Conservation (phyloP, 345 rosid species). For the Salix udensis region DNA sequence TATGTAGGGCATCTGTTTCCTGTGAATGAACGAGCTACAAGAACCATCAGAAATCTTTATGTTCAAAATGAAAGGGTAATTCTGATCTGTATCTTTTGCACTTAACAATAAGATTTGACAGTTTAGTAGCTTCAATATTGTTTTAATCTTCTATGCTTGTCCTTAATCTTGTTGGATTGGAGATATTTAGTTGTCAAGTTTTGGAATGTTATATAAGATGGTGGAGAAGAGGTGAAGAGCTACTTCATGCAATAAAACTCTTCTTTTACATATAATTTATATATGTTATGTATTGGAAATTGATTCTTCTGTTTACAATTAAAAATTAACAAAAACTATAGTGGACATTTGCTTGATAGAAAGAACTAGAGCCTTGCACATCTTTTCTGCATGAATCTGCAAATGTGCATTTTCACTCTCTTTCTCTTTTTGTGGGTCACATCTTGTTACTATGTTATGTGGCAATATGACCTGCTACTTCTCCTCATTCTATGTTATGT, state of each 20-base stretch:
- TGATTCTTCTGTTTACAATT: not conserved
- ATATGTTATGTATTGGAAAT: not conserved
- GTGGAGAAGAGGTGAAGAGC: not conserved
- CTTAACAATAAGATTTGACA: not conserved
- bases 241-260: not conserved
- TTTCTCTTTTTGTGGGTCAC: not conserved
- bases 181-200: not conserved
- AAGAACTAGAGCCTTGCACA: no score
- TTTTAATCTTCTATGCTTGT: not conserved
- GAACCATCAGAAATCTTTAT: conserved; percentile 84
- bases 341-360: not conserved
- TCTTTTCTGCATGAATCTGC: no score
- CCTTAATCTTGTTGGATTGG: not conserved
- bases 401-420: no score
- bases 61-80: conserved; percentile 96
- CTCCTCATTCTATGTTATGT: not conserved
- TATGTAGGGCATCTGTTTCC: conserved; percentile 70
- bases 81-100: conserved; percentile 1
- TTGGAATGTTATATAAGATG: not conserved
- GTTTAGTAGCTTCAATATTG: not conserved
- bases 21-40: conserved; percentile 77
- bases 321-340: not conserved
- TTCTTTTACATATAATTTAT: not conserved
- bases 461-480: no score
- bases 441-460: not conserved